A percentile compares a stretch with the other conserved stretches of the same genome.
Conservation (phyloP, 2,329 filamentous ascomycete species). For the Cladosporium cucumerinum region DNA sequence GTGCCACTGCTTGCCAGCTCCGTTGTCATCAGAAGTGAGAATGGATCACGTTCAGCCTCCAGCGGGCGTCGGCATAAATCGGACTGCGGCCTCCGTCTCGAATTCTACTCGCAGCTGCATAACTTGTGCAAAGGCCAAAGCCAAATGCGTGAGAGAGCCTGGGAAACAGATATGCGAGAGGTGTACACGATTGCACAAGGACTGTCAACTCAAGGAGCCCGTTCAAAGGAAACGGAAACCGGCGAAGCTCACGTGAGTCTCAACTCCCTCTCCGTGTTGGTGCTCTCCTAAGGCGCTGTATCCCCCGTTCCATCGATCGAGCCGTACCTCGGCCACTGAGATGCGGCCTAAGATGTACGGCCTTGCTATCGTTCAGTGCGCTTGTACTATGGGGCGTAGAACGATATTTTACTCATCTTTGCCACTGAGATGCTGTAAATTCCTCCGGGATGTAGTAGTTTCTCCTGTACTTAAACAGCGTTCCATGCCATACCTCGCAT, state of each 20-base stretch:
- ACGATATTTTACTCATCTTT: not conserved
- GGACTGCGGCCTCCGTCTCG: not conserved
- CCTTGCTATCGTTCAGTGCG: not conserved
- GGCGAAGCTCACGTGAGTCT: slow-evolving; percentile 31
- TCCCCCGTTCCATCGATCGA: not conserved
- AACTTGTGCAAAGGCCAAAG: slow-evolving; percentile 34
- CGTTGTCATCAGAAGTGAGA: not conserved
- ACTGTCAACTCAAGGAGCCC: slow-evolving; percentile 30
- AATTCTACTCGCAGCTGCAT: slow-evolving; percentile 20
- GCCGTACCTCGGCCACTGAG: not conserved
- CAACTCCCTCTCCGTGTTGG: not conserved
- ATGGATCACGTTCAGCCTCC: not conserved
- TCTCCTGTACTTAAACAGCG: not conserved
- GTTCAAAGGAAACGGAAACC: slow-evolving; percentile 27
- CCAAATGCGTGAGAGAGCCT: slow-evolving; percentile 31
- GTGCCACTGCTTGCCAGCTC: not conserved
- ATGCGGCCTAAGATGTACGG: not conserved
- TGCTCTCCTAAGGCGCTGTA: not conserved
- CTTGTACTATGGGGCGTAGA: not conserved
- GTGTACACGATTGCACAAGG: slow-evolving; percentile 32
- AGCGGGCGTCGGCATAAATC: not conserved
- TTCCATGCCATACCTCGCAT: not conserved
- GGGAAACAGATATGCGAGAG: slow-evolving; percentile 29
- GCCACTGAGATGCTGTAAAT: not conserved
- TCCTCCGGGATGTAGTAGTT: not conserved